Evolutionary conservation across 345 rosid genomes (phyloP).

Genomic region (Euphorbia tirucalli): DNA sequence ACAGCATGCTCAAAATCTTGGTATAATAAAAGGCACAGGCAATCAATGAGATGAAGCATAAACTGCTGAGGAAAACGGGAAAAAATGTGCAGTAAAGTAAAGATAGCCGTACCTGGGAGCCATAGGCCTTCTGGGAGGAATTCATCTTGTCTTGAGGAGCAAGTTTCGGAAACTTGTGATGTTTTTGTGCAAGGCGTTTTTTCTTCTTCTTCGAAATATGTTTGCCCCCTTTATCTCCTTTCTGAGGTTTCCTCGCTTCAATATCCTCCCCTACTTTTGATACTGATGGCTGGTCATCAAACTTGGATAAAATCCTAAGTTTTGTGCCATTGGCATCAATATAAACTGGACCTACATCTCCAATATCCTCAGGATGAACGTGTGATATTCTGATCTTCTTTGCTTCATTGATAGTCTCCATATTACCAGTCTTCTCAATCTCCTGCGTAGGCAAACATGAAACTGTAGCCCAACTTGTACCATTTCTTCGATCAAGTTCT

Average conservation of each 20-base stretch:
- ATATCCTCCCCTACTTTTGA: conserved; percentile 31
- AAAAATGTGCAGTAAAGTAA: conserved; percentile 13
- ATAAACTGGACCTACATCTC: conserved; percentile 80
- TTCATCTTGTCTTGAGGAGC: conserved; percentile 49
- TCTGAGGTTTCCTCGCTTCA: conserved; percentile 39
- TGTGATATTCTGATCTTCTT: conserved; percentile 35
- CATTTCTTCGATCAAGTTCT: conserved; percentile 89
- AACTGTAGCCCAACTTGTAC: conserved; percentile 56
- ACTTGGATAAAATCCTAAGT: conserved; percentile 76
- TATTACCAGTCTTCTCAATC: conserved; percentile 24
- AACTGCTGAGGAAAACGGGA: not conserved
- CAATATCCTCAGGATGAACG: conserved; percentile 48
- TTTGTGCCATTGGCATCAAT: conserved; percentile 85
- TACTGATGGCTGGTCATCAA: conserved; percentile 32
- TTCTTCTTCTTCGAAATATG: conserved; percentile 48
- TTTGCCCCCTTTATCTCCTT: conserved; percentile 44
- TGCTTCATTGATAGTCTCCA: conserved; percentile 30
- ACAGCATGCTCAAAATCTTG: not conserved
- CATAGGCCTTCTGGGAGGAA: conserved; percentile 39
- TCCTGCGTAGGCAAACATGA: conserved; percentile 46
- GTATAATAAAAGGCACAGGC: not conserved
- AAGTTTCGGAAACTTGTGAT: conserved; percentile 50
- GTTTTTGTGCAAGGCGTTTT: conserved; percentile 40
- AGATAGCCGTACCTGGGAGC: conserved; percentile 51
- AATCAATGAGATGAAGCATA: conserved; percentile 3